Conservation (phyloP, 1,284 basidiomycete genomes). For the Salmacisia buchloeana region DNA sequence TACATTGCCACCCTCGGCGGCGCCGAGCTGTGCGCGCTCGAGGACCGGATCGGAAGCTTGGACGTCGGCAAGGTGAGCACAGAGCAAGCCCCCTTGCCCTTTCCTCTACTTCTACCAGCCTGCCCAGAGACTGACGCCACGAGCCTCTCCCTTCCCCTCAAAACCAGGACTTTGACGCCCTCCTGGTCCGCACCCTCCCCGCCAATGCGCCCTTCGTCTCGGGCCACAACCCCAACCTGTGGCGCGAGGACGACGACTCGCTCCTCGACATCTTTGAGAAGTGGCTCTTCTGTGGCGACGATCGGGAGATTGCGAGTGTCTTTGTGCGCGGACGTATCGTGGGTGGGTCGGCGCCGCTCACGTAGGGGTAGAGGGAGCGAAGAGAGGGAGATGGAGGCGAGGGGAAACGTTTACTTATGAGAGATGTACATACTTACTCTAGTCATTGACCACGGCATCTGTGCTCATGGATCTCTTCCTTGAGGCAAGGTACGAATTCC, state of each 20-base stretch:
- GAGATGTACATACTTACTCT: too few species aligned
- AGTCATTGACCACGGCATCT: too few species aligned
- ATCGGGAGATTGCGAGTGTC: constrained; percentile 76
- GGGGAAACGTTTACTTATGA: too few species aligned
- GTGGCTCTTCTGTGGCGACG: constrained; percentile 58
- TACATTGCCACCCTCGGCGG: constrained; percentile 90
- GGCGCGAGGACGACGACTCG: constrained; percentile 55
- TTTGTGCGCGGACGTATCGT: constrained; percentile 76
- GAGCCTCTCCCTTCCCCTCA: neutral
- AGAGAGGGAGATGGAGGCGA: neutral
- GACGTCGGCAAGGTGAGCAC: constrained; percentile 61
- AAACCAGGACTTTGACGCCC: constrained; percentile 72
- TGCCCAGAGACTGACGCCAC: neutral
- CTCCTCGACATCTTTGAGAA: constrained; percentile 40
- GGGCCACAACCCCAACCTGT: constrained; percentile 59
- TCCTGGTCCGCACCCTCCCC: constrained; percentile 60
- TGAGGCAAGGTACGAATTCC: neutral
- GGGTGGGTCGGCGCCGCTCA: constrained; percentile 58
- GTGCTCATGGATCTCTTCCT: neutral
- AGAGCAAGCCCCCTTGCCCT: neutral
- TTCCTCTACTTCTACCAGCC: neutral
- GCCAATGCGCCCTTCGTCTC: neutral
- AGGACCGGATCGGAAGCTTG: constrained; percentile 71
- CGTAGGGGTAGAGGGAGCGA: neutral
- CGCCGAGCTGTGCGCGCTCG: constrained; percentile 72